phyloP scores from a whole-genome alignment of 2,329 filamentous ascomycete genomes.

The Aspergillus vadensis region DNA sequence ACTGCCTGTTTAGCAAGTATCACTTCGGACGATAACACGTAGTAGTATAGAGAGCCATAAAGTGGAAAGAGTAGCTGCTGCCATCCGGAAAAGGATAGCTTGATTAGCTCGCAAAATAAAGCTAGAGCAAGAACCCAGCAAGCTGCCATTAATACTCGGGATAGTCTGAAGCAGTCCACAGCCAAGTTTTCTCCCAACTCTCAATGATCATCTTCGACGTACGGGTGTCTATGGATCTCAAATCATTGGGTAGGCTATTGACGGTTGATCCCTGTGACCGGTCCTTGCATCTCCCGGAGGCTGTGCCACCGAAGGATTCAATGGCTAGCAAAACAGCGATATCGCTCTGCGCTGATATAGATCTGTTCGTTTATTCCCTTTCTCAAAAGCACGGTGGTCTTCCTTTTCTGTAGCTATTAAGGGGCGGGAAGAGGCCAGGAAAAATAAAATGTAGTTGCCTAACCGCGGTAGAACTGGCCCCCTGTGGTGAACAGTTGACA shows the following conservation, averaged over 20 bases:
- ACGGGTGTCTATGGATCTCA: not conserved
- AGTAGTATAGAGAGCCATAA: no score
- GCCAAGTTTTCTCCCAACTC: not conserved
- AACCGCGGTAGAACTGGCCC: not conserved
- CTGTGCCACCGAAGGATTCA: not conserved
- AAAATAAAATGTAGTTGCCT: not conserved
- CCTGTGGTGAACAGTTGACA: not conserved
- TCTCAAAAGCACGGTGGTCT: not conserved
- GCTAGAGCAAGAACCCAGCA: not conserved
- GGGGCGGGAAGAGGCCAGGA: not conserved
- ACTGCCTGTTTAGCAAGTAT: not conserved
- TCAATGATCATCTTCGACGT: not conserved
- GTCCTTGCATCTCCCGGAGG: conserved; percentile 2
- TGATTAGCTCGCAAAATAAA: not conserved
- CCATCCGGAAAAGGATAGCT: not conserved
- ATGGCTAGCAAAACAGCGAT: not conserved
- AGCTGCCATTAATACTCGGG: not conserved
- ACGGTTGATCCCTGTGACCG: not conserved
- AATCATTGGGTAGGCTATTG: not conserved
- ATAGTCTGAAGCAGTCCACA: not conserved
- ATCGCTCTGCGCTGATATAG: not conserved
- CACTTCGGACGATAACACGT: no score
- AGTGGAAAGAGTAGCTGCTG: not conserved
- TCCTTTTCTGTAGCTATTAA: not conserved
- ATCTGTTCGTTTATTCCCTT: not conserved